Base-by-base conservation (phyloP, 2,329 filamentous ascomycete genomes). In the Pseudogymnoascus sp. region DNA sequence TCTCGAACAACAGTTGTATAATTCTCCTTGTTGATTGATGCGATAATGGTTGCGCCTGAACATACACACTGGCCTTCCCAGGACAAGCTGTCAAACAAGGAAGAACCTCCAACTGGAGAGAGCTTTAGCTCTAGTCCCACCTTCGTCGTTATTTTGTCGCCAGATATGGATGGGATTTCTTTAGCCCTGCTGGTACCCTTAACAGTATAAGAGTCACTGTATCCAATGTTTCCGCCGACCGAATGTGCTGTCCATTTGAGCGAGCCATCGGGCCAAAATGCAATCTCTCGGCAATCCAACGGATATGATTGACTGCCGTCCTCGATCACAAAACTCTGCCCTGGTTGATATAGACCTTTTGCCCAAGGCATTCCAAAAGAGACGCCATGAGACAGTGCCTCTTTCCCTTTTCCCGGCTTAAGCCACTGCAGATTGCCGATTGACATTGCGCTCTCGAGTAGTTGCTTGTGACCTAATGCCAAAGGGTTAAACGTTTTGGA, bases 161-260 rank as follows among this genome's bases (percentile, higher is more conserved):
- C 58, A 12, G 62, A 59, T 57, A 64, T 61, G 69, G 70, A 43
- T 72, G 72, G 35, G 58, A 66, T 35, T 37, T 64, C 47, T 18
- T 54, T 28, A 32, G 47, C 9, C 16, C 47, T 32, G n/a, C 18
- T n/a, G n/a, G 16, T n/a, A 28, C 61, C 64, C n/a, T 54, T 54
- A n/a, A 54, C 3, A 11, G 25, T 54, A 18, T 54, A 54, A 12
- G 47, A 7, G n/a, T 54, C 47, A 18, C 47, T 54, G 28, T 54
- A 54, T 54, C 28, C 47, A 7, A 54, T 30, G n/a, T 54, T 54
- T 30, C 47, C 47, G n/a, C 25, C 18, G 47, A 54, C 28, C 7
- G 47, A 54, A 32, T 54, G 47, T 54, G 47, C 47, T 18, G 47
- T 54, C 47, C 47, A 54, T n/a, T 54, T 54, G 25, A 54, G 47